phyloP scores from a whole-genome alignment of 495 filamentous ascomycete genomes.

The Parmelia sp. region DNA sequence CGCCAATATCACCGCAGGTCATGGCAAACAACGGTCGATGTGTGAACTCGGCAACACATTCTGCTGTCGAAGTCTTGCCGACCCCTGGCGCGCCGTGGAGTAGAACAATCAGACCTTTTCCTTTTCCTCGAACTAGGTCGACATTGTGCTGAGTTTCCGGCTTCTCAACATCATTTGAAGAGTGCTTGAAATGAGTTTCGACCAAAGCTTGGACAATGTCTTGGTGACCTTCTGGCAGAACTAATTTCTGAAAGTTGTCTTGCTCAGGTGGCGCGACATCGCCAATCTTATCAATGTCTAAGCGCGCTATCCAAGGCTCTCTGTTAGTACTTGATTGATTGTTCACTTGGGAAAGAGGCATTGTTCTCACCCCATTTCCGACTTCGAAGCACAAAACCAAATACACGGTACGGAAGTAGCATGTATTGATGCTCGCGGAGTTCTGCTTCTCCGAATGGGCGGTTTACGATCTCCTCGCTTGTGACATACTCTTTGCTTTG shows the following conservation, averaged over 20 bases:
- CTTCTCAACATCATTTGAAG: not conserved
- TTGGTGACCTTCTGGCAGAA: slow-evolving; percentile 23
- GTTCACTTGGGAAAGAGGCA: not conserved
- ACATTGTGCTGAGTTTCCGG: not conserved
- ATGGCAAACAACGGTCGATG: slow-evolving; percentile 30
- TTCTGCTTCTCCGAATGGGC: not conserved
- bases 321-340: not conserved
- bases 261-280: not conserved
- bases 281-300: not conserved
- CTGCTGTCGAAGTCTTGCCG: slow-evolving; percentile 36
- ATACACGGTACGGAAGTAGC: slow-evolving; percentile 6
- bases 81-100: slow-evolving; percentile 47
- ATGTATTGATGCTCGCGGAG: not conserved
- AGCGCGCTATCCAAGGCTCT: not conserved
- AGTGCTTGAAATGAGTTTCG: slow-evolving; percentile 23
- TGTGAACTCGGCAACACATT: slow-evolving; percentile 30
- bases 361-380: slow-evolving; percentile 1
- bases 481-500: not conserved
- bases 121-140: slow-evolving; percentile 33
- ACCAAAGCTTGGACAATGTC: slow-evolving; percentile 27
- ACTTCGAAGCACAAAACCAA: slow-evolving; percentile 1
- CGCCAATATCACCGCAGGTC: slow-evolving; percentile 37
- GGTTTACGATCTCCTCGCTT: not conserved
- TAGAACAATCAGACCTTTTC: slow-evolving; percentile 41
- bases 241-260: slow-evolving; percentile 17